phyloP scores from a whole-genome alignment of 2,329 filamentous ascomycete species.

The Davidsoniella virescens region DNA sequence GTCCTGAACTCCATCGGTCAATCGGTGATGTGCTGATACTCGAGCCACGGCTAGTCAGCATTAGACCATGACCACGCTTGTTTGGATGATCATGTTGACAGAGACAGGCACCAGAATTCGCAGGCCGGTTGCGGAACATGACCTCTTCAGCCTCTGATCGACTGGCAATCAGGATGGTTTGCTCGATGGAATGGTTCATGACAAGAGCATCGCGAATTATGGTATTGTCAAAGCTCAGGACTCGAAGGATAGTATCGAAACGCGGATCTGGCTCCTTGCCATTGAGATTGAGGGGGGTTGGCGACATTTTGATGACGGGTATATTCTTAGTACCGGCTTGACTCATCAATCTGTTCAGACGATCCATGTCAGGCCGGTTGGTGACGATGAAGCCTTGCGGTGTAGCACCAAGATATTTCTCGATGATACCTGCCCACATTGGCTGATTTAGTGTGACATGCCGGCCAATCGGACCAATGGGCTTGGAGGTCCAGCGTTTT shows the following conservation, averaged over 20 bases:
- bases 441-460: constrained; percentile 63
- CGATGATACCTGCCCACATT: constrained; percentile 69
- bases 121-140: constrained; percentile 47
- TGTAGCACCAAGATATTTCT: constrained; percentile 53
- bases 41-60: constrained; percentile 58
- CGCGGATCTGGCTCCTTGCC: constrained; percentile 56
- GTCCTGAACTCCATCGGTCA: constrained; percentile 31
- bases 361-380: constrained; percentile 57
- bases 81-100: constrained; percentile 42
- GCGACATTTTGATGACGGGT: constrained; percentile 49
- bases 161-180: constrained; percentile 60
- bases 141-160: constrained; percentile 49
- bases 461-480: constrained; percentile 69
- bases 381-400: constrained; percentile 71
- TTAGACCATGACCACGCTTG: constrained; percentile 28
- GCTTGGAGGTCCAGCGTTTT: constrained; percentile 48
- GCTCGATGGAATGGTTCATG: constrained; percentile 69
- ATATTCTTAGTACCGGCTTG: constrained; percentile 30
- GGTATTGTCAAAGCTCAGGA: constrained; percentile 67
- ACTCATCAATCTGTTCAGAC: constrained; percentile 50
- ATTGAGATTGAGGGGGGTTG: constrained; percentile 37
- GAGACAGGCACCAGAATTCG: constrained; percentile 59
- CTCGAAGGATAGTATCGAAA: constrained; percentile 64
- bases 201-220: constrained; percentile 67
- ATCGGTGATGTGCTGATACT: constrained; percentile 34